phyloP scores from a whole-genome alignment of 768 basidiomycete genomes.

The Cystobasidium tubakii region DNA sequence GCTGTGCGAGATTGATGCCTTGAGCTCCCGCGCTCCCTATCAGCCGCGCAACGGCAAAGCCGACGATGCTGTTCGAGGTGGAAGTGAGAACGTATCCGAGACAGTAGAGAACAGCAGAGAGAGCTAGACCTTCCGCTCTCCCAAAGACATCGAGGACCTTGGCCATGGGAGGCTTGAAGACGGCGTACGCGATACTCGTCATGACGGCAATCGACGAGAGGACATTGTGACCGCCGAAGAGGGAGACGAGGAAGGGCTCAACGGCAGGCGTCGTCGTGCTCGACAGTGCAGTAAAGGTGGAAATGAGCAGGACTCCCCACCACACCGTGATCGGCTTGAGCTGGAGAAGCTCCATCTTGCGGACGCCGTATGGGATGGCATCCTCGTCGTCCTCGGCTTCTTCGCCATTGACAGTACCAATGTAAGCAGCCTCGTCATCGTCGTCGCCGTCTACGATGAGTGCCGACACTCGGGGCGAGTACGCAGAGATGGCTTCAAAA shows the following conservation, averaged over 20 bases:
- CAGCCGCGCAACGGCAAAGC: slow-evolving; percentile 11
- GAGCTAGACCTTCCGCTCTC: slow-evolving; percentile 44
- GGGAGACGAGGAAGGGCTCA: slow-evolving; percentile 46
- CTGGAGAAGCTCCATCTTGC: slow-evolving; percentile 35
- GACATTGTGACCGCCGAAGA: slow-evolving; percentile 43
- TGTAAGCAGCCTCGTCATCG: not conserved
- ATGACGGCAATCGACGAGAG: slow-evolving; percentile 42
- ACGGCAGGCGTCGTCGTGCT: slow-evolving; percentile 43
- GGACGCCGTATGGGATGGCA: slow-evolving; percentile 29
- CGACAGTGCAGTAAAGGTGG: slow-evolving; percentile 42
- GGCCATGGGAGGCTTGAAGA: slow-evolving; percentile 45
- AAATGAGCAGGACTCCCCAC: slow-evolving; percentile 42
- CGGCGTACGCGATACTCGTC: slow-evolving; percentile 43
- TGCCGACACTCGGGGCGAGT: slow-evolving; percentile 2
- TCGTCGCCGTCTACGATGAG: not conserved
- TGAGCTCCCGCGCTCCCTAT: slow-evolving; percentile 39
- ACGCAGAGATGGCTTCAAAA: slow-evolving; percentile 24
- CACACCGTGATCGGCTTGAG: slow-evolving; percentile 19
- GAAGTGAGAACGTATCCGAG: slow-evolving; percentile 44
- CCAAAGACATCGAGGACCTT: slow-evolving; percentile 47
- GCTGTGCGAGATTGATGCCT: slow-evolving; percentile 44
- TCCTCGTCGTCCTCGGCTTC: slow-evolving; percentile 18
- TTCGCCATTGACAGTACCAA: slow-evolving; percentile 2
- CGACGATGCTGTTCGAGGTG: slow-evolving; percentile 25
- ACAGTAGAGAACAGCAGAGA: slow-evolving; percentile 42